Conservation (phyloP, 805 yeast species). For the Sungouiozyma intestinalis region DNA sequence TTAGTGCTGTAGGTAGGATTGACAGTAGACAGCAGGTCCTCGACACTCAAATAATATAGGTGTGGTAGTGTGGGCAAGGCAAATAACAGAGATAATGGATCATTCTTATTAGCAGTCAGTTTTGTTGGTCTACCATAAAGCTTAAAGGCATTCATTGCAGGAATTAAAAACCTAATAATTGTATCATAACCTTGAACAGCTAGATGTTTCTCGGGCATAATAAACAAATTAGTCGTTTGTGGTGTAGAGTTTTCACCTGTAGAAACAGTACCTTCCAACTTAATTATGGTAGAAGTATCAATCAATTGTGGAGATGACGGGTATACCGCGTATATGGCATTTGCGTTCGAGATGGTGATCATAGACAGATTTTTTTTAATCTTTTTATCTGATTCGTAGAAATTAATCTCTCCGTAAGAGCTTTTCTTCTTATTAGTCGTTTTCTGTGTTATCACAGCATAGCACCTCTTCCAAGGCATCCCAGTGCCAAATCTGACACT, state of each 20-base stretch:
- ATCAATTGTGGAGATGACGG: slow-evolving; percentile 77
- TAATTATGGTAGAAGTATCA: slow-evolving; percentile 80
- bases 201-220: slow-evolving; percentile 63
- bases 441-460: slow-evolving; percentile 77
- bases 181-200: slow-evolving; percentile 66
- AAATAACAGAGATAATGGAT: slow-evolving; percentile 48
- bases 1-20: slow-evolving; percentile 27
- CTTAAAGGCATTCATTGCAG: slow-evolving; percentile 58
- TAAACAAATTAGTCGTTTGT: slow-evolving; percentile 38
- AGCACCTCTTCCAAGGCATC: slow-evolving; percentile 95
- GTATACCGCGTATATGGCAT: slow-evolving; percentile 78
- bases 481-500: slow-evolving; percentile 93
- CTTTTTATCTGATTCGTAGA: slow-evolving; percentile 73
- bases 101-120: slow-evolving; percentile 46
- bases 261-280: slow-evolving; percentile 71
- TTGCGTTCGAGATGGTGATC: slow-evolving; percentile 66
- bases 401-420: slow-evolving; percentile 55
- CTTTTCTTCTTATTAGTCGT: slow-evolving; percentile 31
- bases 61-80: slow-evolving; percentile 69
- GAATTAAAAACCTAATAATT: slow-evolving; percentile 58
- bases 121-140: slow-evolving; percentile 66
- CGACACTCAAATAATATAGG: slow-evolving; percentile 48
- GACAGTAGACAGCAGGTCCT: slow-evolving; percentile 42
- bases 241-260: slow-evolving; percentile 43
- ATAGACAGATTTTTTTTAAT: slow-evolving; percentile 58